A percentile compares a stretch with the other conserved stretches of the same genome.
phyloP scores from a whole-genome alignment of 2,329 filamentous ascomycete species.

The Aspergillus jensenii region DNA sequence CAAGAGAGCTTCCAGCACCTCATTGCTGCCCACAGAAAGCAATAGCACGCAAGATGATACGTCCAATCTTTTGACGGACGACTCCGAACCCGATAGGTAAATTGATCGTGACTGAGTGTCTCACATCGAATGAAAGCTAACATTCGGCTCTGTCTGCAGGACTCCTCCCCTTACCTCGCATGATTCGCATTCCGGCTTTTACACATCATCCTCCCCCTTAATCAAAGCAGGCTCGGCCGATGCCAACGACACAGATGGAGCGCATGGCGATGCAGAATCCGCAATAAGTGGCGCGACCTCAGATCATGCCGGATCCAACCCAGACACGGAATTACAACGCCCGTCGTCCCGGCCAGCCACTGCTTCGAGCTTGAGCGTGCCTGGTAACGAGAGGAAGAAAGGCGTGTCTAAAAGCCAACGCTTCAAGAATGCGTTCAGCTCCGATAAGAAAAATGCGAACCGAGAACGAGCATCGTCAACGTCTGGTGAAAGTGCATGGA shows the following conservation, averaged over 20 bases:
- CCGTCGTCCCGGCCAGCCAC: constrained; percentile 26
- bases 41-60: constrained; percentile 21
- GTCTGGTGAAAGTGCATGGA: constrained; percentile 43
- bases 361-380: constrained; percentile 31
- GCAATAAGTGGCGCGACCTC: constrained; percentile 29
- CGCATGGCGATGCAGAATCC: constrained; percentile 27
- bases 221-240: constrained; percentile 58
- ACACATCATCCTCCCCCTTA: constrained; percentile 68
- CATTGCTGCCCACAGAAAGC: constrained; percentile 26
- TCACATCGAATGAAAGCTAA: constrained; percentile 22
- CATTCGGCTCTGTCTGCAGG: constrained; percentile 22
- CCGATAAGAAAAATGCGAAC: constrained; percentile 53
- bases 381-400: constrained; percentile 49
- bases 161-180: constrained; percentile 55
- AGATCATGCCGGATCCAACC: constrained; percentile 40
- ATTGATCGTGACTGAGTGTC: constrained; percentile 5
- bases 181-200: constrained; percentile 66
- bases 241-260: constrained; percentile 35
- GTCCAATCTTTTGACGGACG: constrained; percentile 34
- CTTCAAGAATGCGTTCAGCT: constrained; percentile 68
- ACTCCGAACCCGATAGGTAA: constrained; percentile 44
- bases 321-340: constrained; percentile 35
- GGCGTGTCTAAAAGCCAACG: constrained; percentile 70
- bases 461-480: constrained; percentile 47
- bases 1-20: constrained; percentile 22